These are phyloP conservation scores for Geoglossum cookeanum DNA, from an alignment of 2,329 filamentous ascomycete species.

Conservation along the genomic window DNA sequence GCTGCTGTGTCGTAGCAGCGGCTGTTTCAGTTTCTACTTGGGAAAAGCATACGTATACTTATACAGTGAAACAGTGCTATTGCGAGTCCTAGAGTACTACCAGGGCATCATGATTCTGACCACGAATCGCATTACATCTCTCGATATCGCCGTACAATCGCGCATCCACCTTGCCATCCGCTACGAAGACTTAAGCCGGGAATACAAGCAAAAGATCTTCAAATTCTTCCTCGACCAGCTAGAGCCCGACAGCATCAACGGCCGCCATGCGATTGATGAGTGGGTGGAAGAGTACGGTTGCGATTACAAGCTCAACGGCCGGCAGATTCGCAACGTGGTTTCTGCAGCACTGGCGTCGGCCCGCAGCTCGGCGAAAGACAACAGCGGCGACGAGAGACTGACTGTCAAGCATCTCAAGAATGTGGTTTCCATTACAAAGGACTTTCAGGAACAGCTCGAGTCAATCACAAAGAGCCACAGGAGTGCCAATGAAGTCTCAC, in stretches of 20 bases:
- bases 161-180: conserved; percentile 18
- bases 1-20: not conserved
- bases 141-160: conserved; percentile 20
- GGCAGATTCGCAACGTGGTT: not conserved
- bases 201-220: conserved; percentile 17
- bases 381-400: not conserved
- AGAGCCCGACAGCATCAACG: not conserved
- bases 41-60: not conserved
- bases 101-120: conserved; percentile 22
- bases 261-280: not conserved
- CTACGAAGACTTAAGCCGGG: conserved; percentile 15
- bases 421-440: not conserved
- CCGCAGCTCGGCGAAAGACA: not conserved
- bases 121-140: conserved; percentile 18
- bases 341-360: not conserved
- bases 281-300: not conserved
- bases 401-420: not conserved
- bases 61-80: conserved; percentile 16
- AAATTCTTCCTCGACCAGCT: not conserved
- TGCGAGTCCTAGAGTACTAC: conserved; percentile 22
- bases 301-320: not conserved
- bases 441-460: not conserved
- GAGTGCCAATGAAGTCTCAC: too few species aligned
- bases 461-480: too few species aligned
- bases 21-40: too few species aligned